A percentile compares a stretch with the other conserved stretches of the same genome.
Evolutionary conservation across 192 early-diverging fungal genomes (phyloP).

Genomic region (Coemansia sp.): DNA sequence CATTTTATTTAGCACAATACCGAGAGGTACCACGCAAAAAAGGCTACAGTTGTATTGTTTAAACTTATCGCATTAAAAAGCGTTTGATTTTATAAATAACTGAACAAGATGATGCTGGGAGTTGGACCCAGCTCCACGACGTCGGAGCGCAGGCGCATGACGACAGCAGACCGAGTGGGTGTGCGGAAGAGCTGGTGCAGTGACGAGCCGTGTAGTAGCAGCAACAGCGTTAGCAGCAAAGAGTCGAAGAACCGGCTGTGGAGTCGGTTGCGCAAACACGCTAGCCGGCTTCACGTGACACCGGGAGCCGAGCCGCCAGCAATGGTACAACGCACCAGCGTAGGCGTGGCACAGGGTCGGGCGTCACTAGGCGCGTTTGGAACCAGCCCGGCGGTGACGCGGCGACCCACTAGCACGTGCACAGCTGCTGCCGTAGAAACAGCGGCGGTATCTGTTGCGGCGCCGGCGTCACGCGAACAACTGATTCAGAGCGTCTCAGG

Average conservation of each 20-base stretch:
- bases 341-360: neutral
- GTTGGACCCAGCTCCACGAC: slow-evolving; percentile 13
- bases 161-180: slow-evolving; percentile 9
- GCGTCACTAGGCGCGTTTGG: neutral
- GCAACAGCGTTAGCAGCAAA: slow-evolving; percentile 32
- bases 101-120: slow-evolving; percentile 18
- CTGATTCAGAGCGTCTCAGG: slow-evolving; percentile 11
- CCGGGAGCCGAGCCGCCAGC: neutral
- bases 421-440: neutral
- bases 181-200: slow-evolving; percentile 52
- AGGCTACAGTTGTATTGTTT: neutral
- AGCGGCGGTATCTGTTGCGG: neutral
- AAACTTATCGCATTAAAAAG: neutral
- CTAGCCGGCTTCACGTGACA: slow-evolving; percentile 27
- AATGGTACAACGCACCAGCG: neutral
- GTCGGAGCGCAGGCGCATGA: neutral
- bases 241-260: slow-evolving; percentile 35
- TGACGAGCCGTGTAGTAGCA: slow-evolving; percentile 44
- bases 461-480: slow-evolving; percentile 6
- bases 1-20: slow-evolving; percentile 2
- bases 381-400: slow-evolving; percentile 2
- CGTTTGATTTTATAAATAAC: neutral
- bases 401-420: slow-evolving; percentile 1
- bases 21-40: neutral
- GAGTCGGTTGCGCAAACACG: slow-evolving; percentile 45